Base-by-base conservation (phyloP, 1,284 basidiomycete genomes). In the Peniophora sp. region DNA sequence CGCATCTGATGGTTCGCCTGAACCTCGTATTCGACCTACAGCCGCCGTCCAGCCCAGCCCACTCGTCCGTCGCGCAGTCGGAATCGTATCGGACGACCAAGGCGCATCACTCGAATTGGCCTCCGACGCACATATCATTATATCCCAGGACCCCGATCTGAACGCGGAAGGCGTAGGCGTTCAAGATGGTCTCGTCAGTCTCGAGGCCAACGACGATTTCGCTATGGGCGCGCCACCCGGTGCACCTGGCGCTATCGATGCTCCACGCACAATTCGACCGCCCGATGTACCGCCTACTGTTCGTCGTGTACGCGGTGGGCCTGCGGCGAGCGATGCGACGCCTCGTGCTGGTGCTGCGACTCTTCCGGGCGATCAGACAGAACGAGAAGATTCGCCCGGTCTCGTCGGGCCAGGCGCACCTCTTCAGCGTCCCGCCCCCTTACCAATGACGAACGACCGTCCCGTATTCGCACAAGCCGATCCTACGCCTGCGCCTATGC, bases 221-320 rank as follows among this genome's bases (percentile, higher is more conserved):
- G 87, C 87, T 10, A 89, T 90, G 86, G 88, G 88, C 50, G 88
- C 88, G 0, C 88, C 88, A 9, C 88, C 88, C 9, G 87, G 87
- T 35, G 87, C 88, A 1, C 88, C 87, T 2, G 88, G 88, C 47
- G 87, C 87, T 0, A 72, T 86, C 51, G 77, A 77, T 17, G 74
- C 68, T 8, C 59, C 68, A 9, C 49, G 55, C 38, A 57, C 56
- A 8, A 39, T 58, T 3, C 49, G 56, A 16, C 56, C 65, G 61
- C 19, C 61, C 59, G 50, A 63, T 62, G 47, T 56, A 47, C 34
- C 56, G 54, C 50, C 52, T 58, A 52, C 47, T 57, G 52, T 55
- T 51, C 61, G 57, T 12, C 56, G 57, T 23, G 56, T 41, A 11
- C 38, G 57, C 9, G 54, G 41, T 2, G 27, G 27, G 12, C 27